Evolutionary conservation across 192 early-diverging fungal genomes (phyloP).

Genomic region (Umbelopsis sp.): DNA sequence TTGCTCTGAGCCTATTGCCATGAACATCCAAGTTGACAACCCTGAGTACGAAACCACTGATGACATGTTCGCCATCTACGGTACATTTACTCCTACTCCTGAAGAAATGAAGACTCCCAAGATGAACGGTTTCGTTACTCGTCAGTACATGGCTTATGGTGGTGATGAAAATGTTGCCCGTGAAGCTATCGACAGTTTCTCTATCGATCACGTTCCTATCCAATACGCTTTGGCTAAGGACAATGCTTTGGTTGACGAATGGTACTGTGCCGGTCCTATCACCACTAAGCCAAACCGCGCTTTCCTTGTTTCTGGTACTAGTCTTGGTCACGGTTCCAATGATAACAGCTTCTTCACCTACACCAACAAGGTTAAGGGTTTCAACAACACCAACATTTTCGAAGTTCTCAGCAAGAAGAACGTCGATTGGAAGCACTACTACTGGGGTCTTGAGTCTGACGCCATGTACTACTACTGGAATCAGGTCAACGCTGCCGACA

Average conservation of each 20-base stretch:
- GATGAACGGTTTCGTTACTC: slow-evolving; percentile 14
- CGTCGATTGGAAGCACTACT: slow-evolving; percentile 9
- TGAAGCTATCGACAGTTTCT: slow-evolving; percentile 11
- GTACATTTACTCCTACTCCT: slow-evolving; percentile 11
- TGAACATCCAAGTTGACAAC: neutral
- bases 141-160: slow-evolving; percentile 9
- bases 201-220: slow-evolving; percentile 8
- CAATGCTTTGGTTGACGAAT: slow-evolving; percentile 9
- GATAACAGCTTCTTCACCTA: slow-evolving; percentile 13
- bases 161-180: neutral
- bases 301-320: slow-evolving; percentile 5
- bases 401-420: slow-evolving; percentile 12
- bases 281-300: slow-evolving; percentile 12
- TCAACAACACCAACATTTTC: slow-evolving; percentile 11
- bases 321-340: slow-evolving; percentile 5
- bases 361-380: slow-evolving; percentile 7
- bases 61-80: slow-evolving; percentile 10
- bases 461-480: slow-evolving; percentile 12
- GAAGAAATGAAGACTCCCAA: slow-evolving; percentile 14
- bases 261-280: slow-evolving; percentile 8
- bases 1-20: slow-evolving; percentile 5
- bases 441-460: slow-evolving; percentile 6
- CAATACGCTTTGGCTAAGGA: slow-evolving; percentile 10
- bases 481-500: slow-evolving; percentile 1
- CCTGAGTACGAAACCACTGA: slow-evolving; percentile 9